Base-by-base conservation (phyloP, 2,329 filamentous ascomycete species). In the Fusarium duplospermum region DNA sequence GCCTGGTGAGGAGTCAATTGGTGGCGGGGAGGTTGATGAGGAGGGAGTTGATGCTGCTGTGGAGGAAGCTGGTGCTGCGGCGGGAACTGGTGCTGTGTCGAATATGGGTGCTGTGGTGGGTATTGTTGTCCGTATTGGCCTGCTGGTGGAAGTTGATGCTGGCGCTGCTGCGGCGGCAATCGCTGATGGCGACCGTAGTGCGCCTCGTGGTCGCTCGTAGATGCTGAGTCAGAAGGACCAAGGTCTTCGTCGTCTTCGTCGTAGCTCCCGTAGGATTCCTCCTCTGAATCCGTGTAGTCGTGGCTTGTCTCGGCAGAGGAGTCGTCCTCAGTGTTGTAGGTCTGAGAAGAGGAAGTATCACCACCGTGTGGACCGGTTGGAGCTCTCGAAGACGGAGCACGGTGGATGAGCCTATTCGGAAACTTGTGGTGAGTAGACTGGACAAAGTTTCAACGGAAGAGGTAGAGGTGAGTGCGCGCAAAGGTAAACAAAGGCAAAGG, bases 201-300 rank as follows among this genome's bases (percentile, higher is more conserved):
- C n/a, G 66, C 73, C 14, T 70, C 70, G 62, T 74, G 72, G 18
- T 71, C 64, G 56, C 67, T 73, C 10, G 69, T 72, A 35, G 90
- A 91, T 20, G 89, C 89, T 9, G 90, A 91, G 78, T 92, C 90
- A 36, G 86, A 87, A 16, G 89, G 89, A 3, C 88, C 86, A 72
- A 90, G 77, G 38, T 88, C 88, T 78, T 86, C 87, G 71, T 85
- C 83, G 64, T 85, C 82, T 58, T 80, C 76, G 58, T 80, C 72
- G 63, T 81, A 77, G 9, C 29, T 29, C 29, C 29, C 29, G 75
- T 86, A 80, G 74, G 81, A 80, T 75, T 86, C 86, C 72, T 84
- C 83, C 33, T 78, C 76, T 72, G 80, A 69, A 29, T 82, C 79
- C 50, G 80, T 76, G 57, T 80, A 79, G 22, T 79, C 78, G 16